These are phyloP conservation scores for Blastocystis hominis DNA, from an alignment of 352 stramenopile genomes.

Conservation along the genomic window DNA sequence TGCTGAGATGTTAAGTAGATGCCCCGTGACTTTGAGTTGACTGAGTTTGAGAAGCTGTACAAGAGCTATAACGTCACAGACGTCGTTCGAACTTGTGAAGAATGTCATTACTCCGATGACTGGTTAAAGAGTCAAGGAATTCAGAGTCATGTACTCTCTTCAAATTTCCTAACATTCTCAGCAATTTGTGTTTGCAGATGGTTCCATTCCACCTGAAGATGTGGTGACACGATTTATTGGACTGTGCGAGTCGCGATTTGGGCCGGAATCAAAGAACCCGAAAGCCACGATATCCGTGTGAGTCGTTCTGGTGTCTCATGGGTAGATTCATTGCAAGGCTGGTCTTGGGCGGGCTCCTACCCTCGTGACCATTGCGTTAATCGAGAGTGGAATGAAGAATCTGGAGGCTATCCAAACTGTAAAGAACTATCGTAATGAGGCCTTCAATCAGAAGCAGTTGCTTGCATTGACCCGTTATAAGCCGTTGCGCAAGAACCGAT, in stretches of 20 bases:
- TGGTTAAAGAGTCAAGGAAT: conserved; percentile 43
- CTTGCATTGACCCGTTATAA: conserved; percentile 26
- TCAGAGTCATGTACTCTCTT: conserved; percentile 36
- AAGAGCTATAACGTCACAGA: conserved; percentile 55
- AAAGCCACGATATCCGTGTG: conserved; percentile 49
- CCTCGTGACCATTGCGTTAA: conserved; percentile 54
- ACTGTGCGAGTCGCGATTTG: conserved; percentile 39
- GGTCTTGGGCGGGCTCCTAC: conserved; percentile 52
- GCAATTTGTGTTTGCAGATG: conserved; percentile 55
- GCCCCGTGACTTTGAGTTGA: conserved; percentile 55
- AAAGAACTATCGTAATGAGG: conserved; percentile 53
- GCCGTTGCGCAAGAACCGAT: not conserved
- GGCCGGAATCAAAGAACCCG: conserved; percentile 10
- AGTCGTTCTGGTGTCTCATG: not conserved
- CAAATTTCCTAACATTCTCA: not conserved
- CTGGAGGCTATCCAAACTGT: conserved; percentile 56
- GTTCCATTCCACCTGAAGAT: conserved; percentile 31
- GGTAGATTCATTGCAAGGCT: conserved; percentile 57
- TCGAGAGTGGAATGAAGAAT: conserved; percentile 52
- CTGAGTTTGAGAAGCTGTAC: conserved; percentile 50
- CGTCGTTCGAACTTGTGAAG: conserved; percentile 54
- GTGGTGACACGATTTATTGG: conserved; percentile 48
- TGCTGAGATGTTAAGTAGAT: not conserved
- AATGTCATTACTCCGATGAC: conserved; percentile 53
- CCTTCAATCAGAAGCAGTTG: conserved; percentile 52